Evolutionary conservation across 1,139 yeast genomes (phyloP).

Genomic region (Magnusiomyces tetraspermus): DNA sequence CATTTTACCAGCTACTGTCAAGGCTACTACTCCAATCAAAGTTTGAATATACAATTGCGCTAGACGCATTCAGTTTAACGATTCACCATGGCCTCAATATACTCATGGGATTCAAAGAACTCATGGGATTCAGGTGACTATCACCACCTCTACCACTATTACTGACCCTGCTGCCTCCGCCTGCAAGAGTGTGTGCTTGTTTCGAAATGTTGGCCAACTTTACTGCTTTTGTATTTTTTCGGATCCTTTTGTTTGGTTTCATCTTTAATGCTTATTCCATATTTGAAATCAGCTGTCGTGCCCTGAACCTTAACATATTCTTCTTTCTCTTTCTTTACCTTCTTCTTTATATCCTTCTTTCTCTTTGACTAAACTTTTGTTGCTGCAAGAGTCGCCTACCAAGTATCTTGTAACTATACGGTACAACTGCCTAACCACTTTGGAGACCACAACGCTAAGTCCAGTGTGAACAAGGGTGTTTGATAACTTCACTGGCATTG

Average conservation of each 20-base stretch:
- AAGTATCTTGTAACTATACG: conserved; percentile 13
- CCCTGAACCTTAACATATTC: conserved; percentile 21
- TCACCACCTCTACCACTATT: no score
- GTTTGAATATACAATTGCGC: conserved; percentile 86
- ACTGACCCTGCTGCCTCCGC: no score
- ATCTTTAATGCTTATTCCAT: background rate
- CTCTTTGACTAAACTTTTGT: conserved; percentile 18
- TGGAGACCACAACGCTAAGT: conserved; percentile 22
- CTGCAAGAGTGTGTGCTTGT: conserved; percentile 48
- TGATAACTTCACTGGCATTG: conserved; percentile 34
- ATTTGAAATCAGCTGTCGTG: conserved; percentile 6
- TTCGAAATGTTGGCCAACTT: conserved; percentile 58
- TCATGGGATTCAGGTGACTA: no score
- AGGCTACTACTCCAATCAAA: conserved; percentile 50
- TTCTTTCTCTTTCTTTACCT: conserved; percentile 21
- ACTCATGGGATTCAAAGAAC: conserved; percentile 42
- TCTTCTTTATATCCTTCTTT: background rate
- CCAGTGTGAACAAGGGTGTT: conserved; percentile 35
- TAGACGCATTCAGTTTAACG: conserved; percentile 70
- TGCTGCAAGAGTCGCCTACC: background rate
- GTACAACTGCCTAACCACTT: conserved; percentile 22
- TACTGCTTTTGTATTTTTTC: conserved; percentile 13
- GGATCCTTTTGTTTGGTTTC: background rate
- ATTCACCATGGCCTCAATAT: conserved; percentile 39
- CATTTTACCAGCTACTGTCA: no score